These are phyloP conservation scores for Ilex paraguariensis DNA, from an alignment of 305 asterid species.

Conservation along the genomic window DNA sequence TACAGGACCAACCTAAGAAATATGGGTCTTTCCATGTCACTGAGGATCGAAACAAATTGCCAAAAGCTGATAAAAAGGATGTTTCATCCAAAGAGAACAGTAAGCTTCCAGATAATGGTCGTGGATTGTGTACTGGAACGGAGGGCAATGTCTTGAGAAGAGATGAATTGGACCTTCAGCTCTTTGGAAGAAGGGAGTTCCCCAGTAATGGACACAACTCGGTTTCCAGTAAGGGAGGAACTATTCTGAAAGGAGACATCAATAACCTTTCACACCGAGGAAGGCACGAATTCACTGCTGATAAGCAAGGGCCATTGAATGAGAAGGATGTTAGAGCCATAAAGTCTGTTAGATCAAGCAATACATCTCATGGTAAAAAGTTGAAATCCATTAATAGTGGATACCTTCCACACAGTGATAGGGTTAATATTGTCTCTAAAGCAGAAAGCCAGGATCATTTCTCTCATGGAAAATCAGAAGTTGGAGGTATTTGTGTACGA, in stretches of 20 bases:
- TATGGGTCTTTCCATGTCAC: conserved; percentile 16
- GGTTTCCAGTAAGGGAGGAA: conserved; percentile 5
- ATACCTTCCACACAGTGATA: conserved; percentile 24
- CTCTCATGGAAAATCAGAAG: conserved; percentile 28
- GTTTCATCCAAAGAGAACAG: conserved; percentile 24
- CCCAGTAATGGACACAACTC: conserved; percentile 27
- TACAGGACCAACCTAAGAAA: conserved; percentile 23
- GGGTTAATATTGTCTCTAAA: conserved; percentile 20
- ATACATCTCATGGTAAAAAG: conserved; percentile 31
- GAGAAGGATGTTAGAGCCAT: conserved; percentile 20
- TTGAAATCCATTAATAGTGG: conserved; percentile 26
- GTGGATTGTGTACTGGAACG: conserved; percentile 23
- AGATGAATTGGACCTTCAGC: conserved; percentile 33
- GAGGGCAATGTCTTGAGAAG: conserved; percentile 33
- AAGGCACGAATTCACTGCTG: conserved; percentile 6
- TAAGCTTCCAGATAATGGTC: conserved; percentile 27
- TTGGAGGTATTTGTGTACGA: conserved; percentile 20
- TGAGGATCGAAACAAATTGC: conserved; percentile 14
- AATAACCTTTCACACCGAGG: conserved; percentile 14
- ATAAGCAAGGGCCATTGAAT: conserved; percentile 27
- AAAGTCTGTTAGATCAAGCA: conserved; percentile 37
- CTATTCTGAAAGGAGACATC: no score
- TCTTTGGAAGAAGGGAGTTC: conserved; percentile 31
- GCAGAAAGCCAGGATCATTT: conserved; percentile 30
- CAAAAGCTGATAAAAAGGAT: conserved; percentile 14